Percentiles rank a stretch among this genome's conserved stretches.
These are phyloP conservation scores for Brassica incana DNA, from an alignment of 345 rosid species.

Conservation along the genomic window DNA sequence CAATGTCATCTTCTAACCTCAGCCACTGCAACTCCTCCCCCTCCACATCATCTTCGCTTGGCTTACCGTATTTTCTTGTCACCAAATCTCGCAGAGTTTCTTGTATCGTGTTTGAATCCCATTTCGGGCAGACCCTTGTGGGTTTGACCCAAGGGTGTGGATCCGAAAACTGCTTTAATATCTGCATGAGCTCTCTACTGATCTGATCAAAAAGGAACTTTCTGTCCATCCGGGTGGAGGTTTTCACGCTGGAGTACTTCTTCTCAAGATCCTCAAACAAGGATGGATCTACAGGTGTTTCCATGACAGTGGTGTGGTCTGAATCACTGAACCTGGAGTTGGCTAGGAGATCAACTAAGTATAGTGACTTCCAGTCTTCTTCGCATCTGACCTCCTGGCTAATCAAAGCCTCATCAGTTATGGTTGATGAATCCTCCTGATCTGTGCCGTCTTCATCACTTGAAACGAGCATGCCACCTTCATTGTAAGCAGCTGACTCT, in stretches of 20 bases:
- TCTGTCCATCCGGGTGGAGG: slow-evolving; percentile 60
- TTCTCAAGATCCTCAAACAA: slow-evolving; percentile 80
- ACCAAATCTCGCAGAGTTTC: slow-evolving; percentile 48
- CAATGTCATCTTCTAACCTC: slow-evolving; percentile 55
- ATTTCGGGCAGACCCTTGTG: slow-evolving; percentile 31
- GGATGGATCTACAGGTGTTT: slow-evolving; percentile 54
- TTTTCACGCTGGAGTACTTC: slow-evolving; percentile 43
- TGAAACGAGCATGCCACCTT: slow-evolving; percentile 62
- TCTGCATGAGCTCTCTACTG: slow-evolving; percentile 54
- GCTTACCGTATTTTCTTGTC: slow-evolving; percentile 42
- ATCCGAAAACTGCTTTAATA: slow-evolving; percentile 46
- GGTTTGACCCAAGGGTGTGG: slow-evolving; percentile 65
- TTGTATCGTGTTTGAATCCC: slow-evolving; percentile 48
- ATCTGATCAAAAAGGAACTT: slow-evolving; percentile 67
- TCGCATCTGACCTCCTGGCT: slow-evolving; percentile 37
- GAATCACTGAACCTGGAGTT: slow-evolving; percentile 51
- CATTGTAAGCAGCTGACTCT: slow-evolving; percentile 66
- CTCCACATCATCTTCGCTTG: slow-evolving; percentile 42
- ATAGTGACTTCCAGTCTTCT: slow-evolving; percentile 52
- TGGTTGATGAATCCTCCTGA: slow-evolving; percentile 31
- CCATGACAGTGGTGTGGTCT: slow-evolving; percentile 47
- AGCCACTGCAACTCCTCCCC: slow-evolving; percentile 57
- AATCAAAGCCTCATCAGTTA: slow-evolving; percentile 40
- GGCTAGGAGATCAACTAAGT: slow-evolving; percentile 51
- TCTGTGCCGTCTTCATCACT: slow-evolving; percentile 71